Conservation (phyloP, 2,329 filamentous ascomycete genomes). For the Rhinocladiella similis region DNA sequence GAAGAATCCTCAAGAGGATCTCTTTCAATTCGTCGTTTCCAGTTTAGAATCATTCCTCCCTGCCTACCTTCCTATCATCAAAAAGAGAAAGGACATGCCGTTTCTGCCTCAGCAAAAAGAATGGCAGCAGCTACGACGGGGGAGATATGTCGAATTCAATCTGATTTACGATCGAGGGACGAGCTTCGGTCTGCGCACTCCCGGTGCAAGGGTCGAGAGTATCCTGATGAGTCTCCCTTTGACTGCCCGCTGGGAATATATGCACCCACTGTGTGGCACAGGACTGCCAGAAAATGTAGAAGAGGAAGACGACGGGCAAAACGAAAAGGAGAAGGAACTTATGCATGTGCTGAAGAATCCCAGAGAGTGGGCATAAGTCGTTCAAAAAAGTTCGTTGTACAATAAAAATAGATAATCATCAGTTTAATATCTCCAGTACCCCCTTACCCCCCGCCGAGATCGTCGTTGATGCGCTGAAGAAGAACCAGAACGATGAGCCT, state of each 20-base stretch:
- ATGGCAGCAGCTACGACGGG: constrained; percentile 93
- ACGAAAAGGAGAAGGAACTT: constrained; percentile 68
- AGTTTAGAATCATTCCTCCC: constrained; percentile 85
- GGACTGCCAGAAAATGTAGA: constrained; percentile 47
- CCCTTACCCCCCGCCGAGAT: too few relatives aligned
- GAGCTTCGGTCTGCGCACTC: constrained; percentile 89
- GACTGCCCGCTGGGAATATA: constrained; percentile 93
- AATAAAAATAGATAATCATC: too few relatives aligned
- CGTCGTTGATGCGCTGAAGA: too few relatives aligned
- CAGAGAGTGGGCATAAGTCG: constrained; percentile 57
- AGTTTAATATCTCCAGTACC: too few relatives aligned
- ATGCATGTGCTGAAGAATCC: constrained; percentile 69
- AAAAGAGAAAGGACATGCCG: constrained; percentile 86
- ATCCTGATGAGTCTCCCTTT: constrained; percentile 96
- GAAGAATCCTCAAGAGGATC: constrained; percentile 82
- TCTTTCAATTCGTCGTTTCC: constrained; percentile 86
- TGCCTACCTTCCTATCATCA: constrained; percentile 84
- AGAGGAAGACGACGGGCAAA: constrained; percentile 36
- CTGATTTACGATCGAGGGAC: constrained; percentile 95
- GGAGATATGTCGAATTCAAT: constrained; percentile 98
- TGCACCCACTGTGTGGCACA: constrained; percentile 64
- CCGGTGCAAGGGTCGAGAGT: constrained; percentile 87
- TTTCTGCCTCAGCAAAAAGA: constrained; percentile 84
- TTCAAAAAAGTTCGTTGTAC: not conserved
- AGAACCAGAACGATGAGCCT: too few relatives aligned